Evolutionary conservation across 2,329 filamentous ascomycete genomes (phyloP).

Genomic region (Fusarium continuum): DNA sequence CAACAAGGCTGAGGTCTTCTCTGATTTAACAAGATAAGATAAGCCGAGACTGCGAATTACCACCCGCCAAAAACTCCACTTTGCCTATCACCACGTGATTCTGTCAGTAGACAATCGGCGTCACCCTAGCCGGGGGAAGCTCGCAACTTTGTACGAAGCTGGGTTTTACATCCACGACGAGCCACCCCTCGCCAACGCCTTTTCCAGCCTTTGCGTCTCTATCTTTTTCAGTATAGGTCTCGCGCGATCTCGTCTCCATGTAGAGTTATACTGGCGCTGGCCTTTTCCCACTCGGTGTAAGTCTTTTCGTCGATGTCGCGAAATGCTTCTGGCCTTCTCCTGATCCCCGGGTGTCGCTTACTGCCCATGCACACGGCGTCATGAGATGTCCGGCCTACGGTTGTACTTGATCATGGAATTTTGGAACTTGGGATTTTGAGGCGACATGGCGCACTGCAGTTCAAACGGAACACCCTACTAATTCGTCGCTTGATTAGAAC

Average conservation of each 20-base stretch:
- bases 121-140: conserved; percentile 49
- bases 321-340: conserved; percentile 35
- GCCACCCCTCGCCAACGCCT: conserved; percentile 26
- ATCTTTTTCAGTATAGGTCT: conserved; percentile 22
- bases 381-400: neutral
- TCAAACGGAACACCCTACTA: conserved; percentile 16
- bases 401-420: neutral
- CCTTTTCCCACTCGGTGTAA: conserved; percentile 50
- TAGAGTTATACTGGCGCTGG: conserved; percentile 47
- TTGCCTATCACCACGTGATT: conserved; percentile 49
- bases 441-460: neutral
- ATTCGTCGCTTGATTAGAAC: conserved; percentile 33
- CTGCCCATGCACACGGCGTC: conserved; percentile 3
- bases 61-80: neutral
- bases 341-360: conserved; percentile 36
- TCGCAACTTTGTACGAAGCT: conserved; percentile 50
- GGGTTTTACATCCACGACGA: conserved; percentile 37
- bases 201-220: conserved; percentile 25
- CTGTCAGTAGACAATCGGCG: conserved; percentile 47
- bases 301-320: conserved; percentile 44
- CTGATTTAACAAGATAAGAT: conserved; percentile 21
- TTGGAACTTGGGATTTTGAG: neutral
- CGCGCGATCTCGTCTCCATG: conserved; percentile 47
- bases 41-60: conserved; percentile 19
- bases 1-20: conserved; percentile 14